A percentile compares a stretch with the other conserved stretches of the same genome.
These are phyloP conservation scores for Eutrema japonicum DNA, from an alignment of 345 rosid species.

Conservation along the genomic window DNA sequence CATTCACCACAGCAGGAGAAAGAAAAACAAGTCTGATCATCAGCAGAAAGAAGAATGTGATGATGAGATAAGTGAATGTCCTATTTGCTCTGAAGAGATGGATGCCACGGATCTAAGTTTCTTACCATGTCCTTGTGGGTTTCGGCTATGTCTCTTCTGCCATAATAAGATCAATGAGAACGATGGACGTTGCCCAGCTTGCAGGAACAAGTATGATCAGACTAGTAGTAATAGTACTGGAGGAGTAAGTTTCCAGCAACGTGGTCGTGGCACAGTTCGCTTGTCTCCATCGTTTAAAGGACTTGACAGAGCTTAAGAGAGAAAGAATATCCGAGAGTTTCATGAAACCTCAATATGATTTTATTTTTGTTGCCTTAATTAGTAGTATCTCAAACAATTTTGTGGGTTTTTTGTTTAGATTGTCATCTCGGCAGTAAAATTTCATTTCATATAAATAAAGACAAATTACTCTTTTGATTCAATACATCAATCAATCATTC, in stretches of 20 bases:
- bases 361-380: not conserved
- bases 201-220: conserved; percentile 45
- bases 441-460: not conserved
- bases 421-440: conserved; percentile 22
- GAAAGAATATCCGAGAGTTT: not conserved
- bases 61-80: conserved; percentile 38
- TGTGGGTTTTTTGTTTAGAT: conserved; percentile 18
- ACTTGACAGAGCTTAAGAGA: conserved; percentile 39
- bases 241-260: conserved; percentile 36
- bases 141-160: conserved; percentile 53
- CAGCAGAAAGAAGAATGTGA: conserved; percentile 16
- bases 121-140: conserved; percentile 53
- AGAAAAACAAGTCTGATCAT: conserved; percentile 34
- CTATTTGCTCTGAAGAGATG: conserved; percentile 50
- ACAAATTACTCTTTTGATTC: not conserved
- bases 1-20: conserved; percentile 13
- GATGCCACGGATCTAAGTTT: conserved; percentile 54
- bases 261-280: conserved; percentile 10
- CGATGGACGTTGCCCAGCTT: conserved; percentile 50
- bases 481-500: not conserved
- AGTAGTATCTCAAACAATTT: not conserved
- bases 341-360: conserved; percentile 1
- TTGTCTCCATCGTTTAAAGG: conserved; percentile 41
- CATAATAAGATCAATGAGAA: conserved; percentile 47
- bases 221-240: conserved; percentile 13